Evolutionary conservation across 2,329 filamentous ascomycete species (phyloP).

Genomic region (Beauveria caledonica): DNA sequence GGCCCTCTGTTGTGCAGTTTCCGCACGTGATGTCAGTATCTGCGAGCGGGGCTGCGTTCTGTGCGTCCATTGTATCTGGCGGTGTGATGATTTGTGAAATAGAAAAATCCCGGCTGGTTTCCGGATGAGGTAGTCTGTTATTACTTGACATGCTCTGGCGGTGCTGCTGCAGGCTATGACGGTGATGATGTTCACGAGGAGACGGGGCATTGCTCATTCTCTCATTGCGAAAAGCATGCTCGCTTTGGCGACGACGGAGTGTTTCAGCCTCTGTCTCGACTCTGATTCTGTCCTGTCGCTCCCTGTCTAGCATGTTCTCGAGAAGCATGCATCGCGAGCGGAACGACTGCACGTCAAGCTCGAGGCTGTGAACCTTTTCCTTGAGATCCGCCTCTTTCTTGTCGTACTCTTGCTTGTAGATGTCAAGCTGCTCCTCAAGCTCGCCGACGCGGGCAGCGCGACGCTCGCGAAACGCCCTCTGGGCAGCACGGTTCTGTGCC

Average conservation of each 20-base stretch:
- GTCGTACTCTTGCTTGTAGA: slow-evolving; percentile 49
- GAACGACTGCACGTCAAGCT: slow-evolving; percentile 59
- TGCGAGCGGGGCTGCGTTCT: slow-evolving; percentile 22
- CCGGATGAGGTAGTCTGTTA: slow-evolving; percentile 19
- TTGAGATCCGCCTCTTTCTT: slow-evolving; percentile 49
- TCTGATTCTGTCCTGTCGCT: slow-evolving; percentile 40
- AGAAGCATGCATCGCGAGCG: slow-evolving; percentile 52
- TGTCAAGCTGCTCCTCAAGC: slow-evolving; percentile 58
- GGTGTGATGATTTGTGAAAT: slow-evolving; percentile 52
- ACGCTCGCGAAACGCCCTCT: slow-evolving; percentile 82
- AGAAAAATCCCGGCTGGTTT: slow-evolving; percentile 37
- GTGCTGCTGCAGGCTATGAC: slow-evolving; percentile 20
- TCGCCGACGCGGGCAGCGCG: slow-evolving; percentile 77
- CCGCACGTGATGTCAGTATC: slow-evolving; percentile 40
- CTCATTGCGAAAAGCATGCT: slow-evolving; percentile 20
- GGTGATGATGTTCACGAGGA: slow-evolving; percentile 15
- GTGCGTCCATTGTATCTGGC: slow-evolving; percentile 33
- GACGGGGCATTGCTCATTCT: slow-evolving; percentile 15
- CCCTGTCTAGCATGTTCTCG: slow-evolving; percentile 54
- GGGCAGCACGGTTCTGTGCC: slow-evolving; percentile 86
- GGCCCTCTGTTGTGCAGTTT: slow-evolving; percentile 42
- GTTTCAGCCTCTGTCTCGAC: slow-evolving; percentile 33
- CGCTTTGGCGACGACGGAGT: slow-evolving; percentile 23
- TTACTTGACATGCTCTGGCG: slow-evolving; percentile 22
- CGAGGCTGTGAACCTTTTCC: slow-evolving; percentile 50